phyloP scores from a whole-genome alignment of 306 rosid species.

The Trifolium dubium region DNA sequence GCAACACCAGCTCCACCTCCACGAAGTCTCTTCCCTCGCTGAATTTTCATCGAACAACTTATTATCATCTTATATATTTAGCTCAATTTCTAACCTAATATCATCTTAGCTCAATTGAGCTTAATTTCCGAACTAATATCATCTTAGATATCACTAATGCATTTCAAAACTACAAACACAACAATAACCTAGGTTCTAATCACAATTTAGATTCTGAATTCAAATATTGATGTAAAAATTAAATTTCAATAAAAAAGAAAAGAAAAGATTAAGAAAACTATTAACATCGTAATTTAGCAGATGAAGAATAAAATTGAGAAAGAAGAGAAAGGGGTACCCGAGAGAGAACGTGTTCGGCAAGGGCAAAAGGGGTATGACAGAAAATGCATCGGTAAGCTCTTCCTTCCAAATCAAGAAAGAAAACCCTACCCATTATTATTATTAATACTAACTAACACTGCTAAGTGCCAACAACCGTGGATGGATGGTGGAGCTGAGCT shows the following conservation, averaged over 20 bases:
- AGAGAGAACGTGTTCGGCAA: conserved; percentile 67
- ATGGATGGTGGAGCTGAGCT: too few species aligned
- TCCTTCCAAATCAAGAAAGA: conserved; percentile 78
- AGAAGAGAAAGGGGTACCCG: conserved; percentile 53
- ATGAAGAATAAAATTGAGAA: not conserved
- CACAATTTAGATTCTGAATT: not conserved
- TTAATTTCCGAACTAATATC: not conserved
- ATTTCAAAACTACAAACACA: conserved; percentile 12
- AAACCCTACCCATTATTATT: conserved; percentile 79
- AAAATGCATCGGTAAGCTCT: conserved; percentile 64
- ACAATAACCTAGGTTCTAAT: not conserved
- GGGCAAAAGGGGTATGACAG: conserved; percentile 69
- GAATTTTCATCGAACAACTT: conserved; percentile 15
- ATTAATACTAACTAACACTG: too few species aligned
- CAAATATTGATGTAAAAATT: conserved; percentile 11
- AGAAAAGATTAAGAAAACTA: too few species aligned
- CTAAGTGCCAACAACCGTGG: too few species aligned
- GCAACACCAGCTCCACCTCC: conserved; percentile 23
- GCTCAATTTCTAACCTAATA: conserved; percentile 25
- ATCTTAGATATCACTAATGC: conserved; percentile 3
- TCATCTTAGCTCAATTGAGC: conserved; percentile 22
- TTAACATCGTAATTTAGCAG: conserved; percentile 15
- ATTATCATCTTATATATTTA: not conserved
- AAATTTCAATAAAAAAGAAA: too few species aligned
- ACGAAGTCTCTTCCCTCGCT: not conserved